Conservation (phyloP, 345 rosid genomes). For the Populus tremula region DNA sequence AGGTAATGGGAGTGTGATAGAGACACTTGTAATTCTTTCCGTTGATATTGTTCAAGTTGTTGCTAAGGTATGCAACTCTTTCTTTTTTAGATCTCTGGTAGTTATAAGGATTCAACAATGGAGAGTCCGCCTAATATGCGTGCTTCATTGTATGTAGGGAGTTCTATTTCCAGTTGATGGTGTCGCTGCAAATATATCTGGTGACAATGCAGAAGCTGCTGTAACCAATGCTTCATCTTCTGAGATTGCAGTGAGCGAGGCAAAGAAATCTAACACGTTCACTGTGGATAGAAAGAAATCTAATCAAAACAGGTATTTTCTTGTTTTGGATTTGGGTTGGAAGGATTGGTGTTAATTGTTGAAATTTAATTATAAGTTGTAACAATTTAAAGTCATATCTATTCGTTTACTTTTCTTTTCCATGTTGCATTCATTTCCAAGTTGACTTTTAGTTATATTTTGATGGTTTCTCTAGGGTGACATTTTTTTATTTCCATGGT, state of each 20-base stretch:
- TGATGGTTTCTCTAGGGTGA: background rate
- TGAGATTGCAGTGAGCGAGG: constrained; percentile 20
- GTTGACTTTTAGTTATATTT: background rate
- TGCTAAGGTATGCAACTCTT: constrained; percentile 53
- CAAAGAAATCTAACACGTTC: constrained; percentile 19
- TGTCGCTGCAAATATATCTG: constrained; percentile 33
- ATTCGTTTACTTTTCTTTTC: background rate
- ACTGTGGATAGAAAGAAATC: constrained; percentile 30
- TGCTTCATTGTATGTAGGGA: constrained; percentile 43
- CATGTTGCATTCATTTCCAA: background rate
- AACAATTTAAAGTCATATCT: background rate
- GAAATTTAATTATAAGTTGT: background rate
- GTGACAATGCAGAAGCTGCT: constrained; percentile 46
- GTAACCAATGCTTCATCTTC: constrained; percentile 25
- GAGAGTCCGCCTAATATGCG: constrained; percentile 11
- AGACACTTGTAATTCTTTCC: constrained; percentile 66
- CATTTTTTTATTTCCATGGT: background rate
- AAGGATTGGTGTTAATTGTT: background rate
- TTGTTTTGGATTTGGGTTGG: background rate
- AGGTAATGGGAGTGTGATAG: constrained; percentile 43
- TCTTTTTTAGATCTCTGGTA: constrained; percentile 3
- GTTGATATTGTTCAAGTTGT: constrained; percentile 76
- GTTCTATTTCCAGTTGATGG: constrained; percentile 53
- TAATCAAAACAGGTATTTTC: constrained; percentile 47
- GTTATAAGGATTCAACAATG: constrained; percentile 7